Evolutionary conservation across 2,329 filamentous ascomycete genomes (phyloP).

Genomic region (Lecanoromycetidae sp.): DNA sequence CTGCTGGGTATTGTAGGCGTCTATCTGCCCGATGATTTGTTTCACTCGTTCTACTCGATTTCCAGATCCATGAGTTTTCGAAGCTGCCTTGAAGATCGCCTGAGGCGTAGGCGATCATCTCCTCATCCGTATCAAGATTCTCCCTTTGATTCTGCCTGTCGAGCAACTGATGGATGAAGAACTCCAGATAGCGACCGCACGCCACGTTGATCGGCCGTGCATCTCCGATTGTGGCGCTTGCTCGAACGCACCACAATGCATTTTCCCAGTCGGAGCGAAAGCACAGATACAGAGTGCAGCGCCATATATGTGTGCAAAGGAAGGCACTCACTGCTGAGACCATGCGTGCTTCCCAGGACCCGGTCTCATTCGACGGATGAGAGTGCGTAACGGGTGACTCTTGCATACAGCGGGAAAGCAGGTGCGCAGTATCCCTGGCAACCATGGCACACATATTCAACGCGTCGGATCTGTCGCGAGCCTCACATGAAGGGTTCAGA

Average conservation of each 20-base stretch:
- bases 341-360: conserved; percentile 45
- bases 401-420: conserved; percentile 56
- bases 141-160: conserved; percentile 38
- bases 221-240: conserved; percentile 58
- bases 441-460: conserved; percentile 64
- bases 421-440: conserved; percentile 64
- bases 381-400: conserved; percentile 24
- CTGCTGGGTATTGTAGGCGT: conserved; percentile 2
- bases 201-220: conserved; percentile 59
- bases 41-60: conserved; percentile 42
- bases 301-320: conserved; percentile 74
- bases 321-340: conserved; percentile 59
- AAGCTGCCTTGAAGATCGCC: conserved; percentile 73
- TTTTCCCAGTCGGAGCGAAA: conserved; percentile 60
- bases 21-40: conserved; percentile 27
- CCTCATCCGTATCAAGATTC: conserved; percentile 58
- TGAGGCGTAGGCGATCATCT: conserved; percentile 74
- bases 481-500: conserved; percentile 57
- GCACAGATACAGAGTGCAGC: conserved; percentile 68
- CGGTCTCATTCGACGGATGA: conserved; percentile 24
- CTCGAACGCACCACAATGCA: conserved; percentile 61
- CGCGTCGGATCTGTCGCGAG: conserved; percentile 55
- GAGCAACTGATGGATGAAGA: conserved; percentile 61
- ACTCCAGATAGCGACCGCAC: conserved; percentile 69
- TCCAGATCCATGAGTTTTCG: conserved; percentile 76